Base-by-base conservation (phyloP, 2,329 filamentous ascomycete species). In the Aureobasidium sp. region DNA sequence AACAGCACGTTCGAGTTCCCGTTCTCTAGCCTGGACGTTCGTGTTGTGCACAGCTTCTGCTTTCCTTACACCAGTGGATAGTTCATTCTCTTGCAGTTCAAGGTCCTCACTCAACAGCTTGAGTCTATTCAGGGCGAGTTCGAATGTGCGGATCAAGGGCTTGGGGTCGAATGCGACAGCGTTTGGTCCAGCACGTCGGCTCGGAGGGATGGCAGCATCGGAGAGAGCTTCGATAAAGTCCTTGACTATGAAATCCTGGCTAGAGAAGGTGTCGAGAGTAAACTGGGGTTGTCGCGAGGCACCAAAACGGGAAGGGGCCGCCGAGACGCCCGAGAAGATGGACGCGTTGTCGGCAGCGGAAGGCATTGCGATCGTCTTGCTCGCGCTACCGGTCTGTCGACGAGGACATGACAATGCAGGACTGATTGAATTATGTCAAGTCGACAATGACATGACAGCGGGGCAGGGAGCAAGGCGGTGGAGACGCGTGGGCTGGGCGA, bases 191-290 rank as follows among this genome's bases (percentile, higher is more conserved):
- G 92, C 97, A 63, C 90, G 88, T 59, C 94, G 89, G 70, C 87
- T 89, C 27, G 82, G 80, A n/a, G 90, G 87, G 39, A 91, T 83
- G 27, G 91, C 89, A 67, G 82, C 89, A 65, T 97, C 92, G 54
- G 93, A 94, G 62, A 99, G 86, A 57, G 87, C 85, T 73, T 99
- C 95, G 69, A 99, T 87, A 73, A 99, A 99, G 77, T 99, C 94
- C 71, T 96, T 91, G 67, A 97, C 93, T 65, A 97, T 97, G 71
- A 97, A 99, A 77, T 97, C 94, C 68, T 77, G 78, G 67, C 73
- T 79, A 49, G 78, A 77, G 73, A 82, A 82, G 62, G 92, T 91
- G 48, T 96, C 90, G 64, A 97, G 81, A 10, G 86, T 90, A 78
- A 97, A 97, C 32, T 75, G 74, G 57, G 76, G 76, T 62, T 72